Evolutionary conservation across 75 land plant species (phyloP).

Genomic region (Azolla pinnata): DNA sequence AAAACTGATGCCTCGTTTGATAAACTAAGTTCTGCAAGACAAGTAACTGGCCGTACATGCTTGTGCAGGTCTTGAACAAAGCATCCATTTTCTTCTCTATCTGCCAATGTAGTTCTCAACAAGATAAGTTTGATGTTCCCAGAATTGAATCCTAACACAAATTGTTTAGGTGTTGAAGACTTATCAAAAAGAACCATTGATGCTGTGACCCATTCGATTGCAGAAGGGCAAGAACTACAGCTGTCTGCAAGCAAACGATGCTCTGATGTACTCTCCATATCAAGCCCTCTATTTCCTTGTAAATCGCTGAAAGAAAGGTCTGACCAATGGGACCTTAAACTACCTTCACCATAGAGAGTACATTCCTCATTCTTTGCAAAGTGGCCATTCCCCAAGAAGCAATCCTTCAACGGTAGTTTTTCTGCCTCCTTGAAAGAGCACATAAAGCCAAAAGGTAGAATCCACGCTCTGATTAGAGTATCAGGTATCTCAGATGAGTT

Average conservation of each 20-base stretch:
- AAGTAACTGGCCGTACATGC: constrained; percentile 58
- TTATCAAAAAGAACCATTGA: constrained; percentile 56
- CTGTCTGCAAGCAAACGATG: background rate
- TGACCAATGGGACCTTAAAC: constrained; percentile 1
- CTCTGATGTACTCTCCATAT: background rate
- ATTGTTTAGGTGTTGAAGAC: constrained; percentile 31
- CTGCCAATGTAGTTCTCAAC: background rate
- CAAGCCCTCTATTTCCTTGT: background rate
- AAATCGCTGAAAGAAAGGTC: background rate
- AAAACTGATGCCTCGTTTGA: background rate
- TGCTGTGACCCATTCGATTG: constrained; percentile 39
- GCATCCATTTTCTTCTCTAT: background rate
- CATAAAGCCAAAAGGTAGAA: background rate
- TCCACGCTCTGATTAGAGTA: background rate
- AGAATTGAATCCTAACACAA: constrained; percentile 62
- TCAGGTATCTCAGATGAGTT: background rate
- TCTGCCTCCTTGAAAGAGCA: background rate
- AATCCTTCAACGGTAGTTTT: background rate
- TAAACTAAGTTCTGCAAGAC: constrained; percentile 61
- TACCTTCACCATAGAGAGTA: background rate
- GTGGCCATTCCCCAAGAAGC: constrained; percentile 1
- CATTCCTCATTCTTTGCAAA: constrained; percentile 2
- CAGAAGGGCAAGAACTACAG: background rate
- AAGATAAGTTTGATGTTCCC: constrained; percentile 38
- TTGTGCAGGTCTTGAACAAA: background rate